Percentiles rank a stretch among this genome's conserved stretches.
Conservation (phyloP, 2,329 filamentous ascomycete species). For the Scytalidium lignicola region DNA sequence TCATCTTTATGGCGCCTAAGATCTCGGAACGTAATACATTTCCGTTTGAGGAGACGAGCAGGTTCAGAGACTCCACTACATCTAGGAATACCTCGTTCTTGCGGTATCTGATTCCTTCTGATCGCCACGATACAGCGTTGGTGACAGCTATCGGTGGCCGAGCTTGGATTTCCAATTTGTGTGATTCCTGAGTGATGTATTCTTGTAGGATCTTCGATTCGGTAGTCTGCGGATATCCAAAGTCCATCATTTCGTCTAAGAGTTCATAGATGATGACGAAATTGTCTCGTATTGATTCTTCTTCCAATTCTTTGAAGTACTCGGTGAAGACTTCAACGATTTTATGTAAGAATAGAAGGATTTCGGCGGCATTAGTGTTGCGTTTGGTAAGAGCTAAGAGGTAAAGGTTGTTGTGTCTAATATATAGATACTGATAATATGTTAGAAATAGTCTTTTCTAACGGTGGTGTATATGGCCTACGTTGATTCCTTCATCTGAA, state of each 20-base stretch:
- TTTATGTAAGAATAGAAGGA: slow-evolving; percentile 95
- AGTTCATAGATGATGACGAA: slow-evolving; percentile 99
- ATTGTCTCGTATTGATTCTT: slow-evolving; percentile 98
- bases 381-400: slow-evolving; percentile 96
- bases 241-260: slow-evolving; percentile 99
- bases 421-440: slow-evolving; percentile 80
- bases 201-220: slow-evolving; percentile 98
- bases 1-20: slow-evolving; percentile 97
- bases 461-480: slow-evolving; percentile 37
- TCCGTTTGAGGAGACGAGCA: slow-evolving; percentile 88
- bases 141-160: slow-evolving; percentile 96
- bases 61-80: slow-evolving; percentile 92
- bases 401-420: slow-evolving; percentile 98
- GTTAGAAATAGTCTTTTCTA: slow-evolving; percentile 11
- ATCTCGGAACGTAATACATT: slow-evolving; percentile 97
- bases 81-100: slow-evolving; percentile 99
- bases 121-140: slow-evolving; percentile 96
- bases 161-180: slow-evolving; percentile 96
- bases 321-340: slow-evolving; percentile 98
- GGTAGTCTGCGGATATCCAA: slow-evolving; percentile 97
- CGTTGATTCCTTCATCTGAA: slow-evolving; percentile 97
- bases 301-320: slow-evolving; percentile 98
- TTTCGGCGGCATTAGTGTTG: slow-evolving; percentile 98
- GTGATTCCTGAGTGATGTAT: slow-evolving; percentile 98
- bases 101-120: slow-evolving; percentile 94